These are phyloP conservation scores for Xanthoconium stramineum DNA, from an alignment of 768 basidiomycete genomes.

Conservation along the genomic window DNA sequence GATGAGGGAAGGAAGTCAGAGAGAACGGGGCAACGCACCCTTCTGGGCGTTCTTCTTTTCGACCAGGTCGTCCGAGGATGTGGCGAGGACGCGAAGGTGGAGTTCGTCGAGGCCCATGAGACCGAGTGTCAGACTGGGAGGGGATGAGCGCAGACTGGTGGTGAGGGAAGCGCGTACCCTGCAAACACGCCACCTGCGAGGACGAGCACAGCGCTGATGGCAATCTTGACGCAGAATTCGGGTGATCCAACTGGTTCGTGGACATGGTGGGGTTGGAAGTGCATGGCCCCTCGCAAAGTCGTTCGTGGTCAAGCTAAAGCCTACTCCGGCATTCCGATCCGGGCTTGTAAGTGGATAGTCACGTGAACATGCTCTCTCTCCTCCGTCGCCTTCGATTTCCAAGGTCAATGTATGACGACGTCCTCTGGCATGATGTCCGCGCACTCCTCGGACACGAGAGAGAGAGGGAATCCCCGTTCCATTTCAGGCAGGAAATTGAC, in stretches of 20 bases:
- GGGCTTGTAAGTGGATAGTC: not conserved
- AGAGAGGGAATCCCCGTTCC: slow-evolving; percentile 44
- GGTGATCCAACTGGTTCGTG: slow-evolving; percentile 46
- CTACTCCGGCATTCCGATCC: not conserved
- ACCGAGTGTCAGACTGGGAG: slow-evolving; percentile 74
- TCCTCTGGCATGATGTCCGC: slow-evolving; percentile 68
- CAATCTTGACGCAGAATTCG: slow-evolving; percentile 73
- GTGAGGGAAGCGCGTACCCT: slow-evolving; percentile 46
- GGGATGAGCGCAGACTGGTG: not conserved
- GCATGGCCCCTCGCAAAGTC: slow-evolving; percentile 9
- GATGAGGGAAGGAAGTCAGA: not conserved
- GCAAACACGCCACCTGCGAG: slow-evolving; percentile 89
- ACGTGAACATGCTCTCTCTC: not conserved
- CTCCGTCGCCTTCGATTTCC: not conserved
- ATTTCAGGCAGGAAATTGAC: slow-evolving; percentile 58
- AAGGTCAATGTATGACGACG: slow-evolving; percentile 54
- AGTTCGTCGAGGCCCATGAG: slow-evolving; percentile 94
- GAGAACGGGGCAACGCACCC: slow-evolving; percentile 38
- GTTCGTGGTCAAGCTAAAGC: not conserved
- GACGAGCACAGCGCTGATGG: slow-evolving; percentile 66
- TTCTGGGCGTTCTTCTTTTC: slow-evolving; percentile 71
- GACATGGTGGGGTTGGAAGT: not conserved
- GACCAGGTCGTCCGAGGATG: slow-evolving; percentile 69
- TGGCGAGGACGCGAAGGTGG: slow-evolving; percentile 80
- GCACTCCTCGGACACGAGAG: slow-evolving; percentile 58